Conservation (phyloP, 768 basidiomycete genomes). For the Boletus rufocinnamomeus region DNA sequence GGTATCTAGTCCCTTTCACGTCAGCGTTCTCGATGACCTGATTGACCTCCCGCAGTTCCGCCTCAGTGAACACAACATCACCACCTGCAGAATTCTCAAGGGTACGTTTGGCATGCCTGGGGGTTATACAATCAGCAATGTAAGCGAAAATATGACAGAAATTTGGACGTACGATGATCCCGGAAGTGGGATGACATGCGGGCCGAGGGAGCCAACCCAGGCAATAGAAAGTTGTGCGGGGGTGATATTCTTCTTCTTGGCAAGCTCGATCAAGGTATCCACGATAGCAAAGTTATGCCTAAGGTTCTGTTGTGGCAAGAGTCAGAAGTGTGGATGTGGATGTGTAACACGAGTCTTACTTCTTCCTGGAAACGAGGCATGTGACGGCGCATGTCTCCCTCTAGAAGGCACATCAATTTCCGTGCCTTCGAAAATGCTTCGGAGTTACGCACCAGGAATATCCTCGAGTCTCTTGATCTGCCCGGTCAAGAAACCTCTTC, state of each 20-base stretch:
- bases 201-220: conserved; percentile 44
- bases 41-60: conserved; percentile 44
- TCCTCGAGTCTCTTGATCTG: conserved; percentile 44
- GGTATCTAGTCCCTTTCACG: conserved; percentile 46
- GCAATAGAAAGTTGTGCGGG: conserved; percentile 46
- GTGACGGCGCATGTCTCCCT: conserved; percentile 42
- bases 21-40: conserved; percentile 36
- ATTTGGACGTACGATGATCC: conserved; percentile 45
- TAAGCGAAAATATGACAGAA: neutral
- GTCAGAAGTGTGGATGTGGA: neutral
- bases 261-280: conserved; percentile 42
- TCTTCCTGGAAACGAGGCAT: conserved; percentile 51
- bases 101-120: conserved; percentile 41
- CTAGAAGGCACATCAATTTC: conserved; percentile 20
- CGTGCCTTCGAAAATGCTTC: neutral
- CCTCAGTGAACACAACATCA: conserved; percentile 41
- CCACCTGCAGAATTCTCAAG: conserved; percentile 48
- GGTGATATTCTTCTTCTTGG: conserved; percentile 44
- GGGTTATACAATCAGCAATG: neutral
- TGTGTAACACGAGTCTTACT: conserved; percentile 13
- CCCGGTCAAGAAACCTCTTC: conserved; percentile 55
- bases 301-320: neutral
- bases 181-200: conserved; percentile 51
- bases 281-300: conserved; percentile 47
- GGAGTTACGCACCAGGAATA: conserved; percentile 28